Percentiles rank a stretch among this genome's conserved stretches.
Conservation (phyloP, 169 alveolate genomes). For the Besnoitia besnoiti region DNA sequence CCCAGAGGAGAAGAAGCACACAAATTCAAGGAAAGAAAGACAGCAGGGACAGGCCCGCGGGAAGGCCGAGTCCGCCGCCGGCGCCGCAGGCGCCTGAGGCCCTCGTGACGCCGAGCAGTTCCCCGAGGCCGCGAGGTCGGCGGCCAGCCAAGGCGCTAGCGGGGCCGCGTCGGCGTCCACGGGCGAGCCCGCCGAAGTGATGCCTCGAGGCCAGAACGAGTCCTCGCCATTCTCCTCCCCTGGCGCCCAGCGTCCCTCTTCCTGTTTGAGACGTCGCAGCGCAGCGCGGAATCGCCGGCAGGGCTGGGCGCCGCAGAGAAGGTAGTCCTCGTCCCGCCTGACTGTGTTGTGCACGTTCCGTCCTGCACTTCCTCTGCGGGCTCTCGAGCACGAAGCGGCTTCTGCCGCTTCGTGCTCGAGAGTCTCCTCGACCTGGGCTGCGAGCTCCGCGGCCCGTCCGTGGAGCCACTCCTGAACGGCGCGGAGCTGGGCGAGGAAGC, state of each 20-base stretch:
- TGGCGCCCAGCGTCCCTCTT: background rate
- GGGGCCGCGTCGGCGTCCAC: background rate
- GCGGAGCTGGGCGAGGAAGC: background rate
- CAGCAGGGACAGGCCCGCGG: background rate
- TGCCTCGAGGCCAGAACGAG: background rate
- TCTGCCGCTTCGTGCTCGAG: background rate
- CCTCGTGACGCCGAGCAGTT: background rate
- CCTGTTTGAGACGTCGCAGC: background rate
- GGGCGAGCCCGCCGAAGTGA: too few relatives aligned
- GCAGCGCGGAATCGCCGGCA: background rate
- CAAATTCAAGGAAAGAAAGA: conserved; percentile 18
- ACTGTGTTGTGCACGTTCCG: too few relatives aligned
- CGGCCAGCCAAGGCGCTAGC: background rate
- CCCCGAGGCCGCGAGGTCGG: background rate
- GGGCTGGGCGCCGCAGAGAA: background rate
- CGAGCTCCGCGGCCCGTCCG: background rate
- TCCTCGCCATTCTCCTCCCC: background rate
- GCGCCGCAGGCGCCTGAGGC: background rate
- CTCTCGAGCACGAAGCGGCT: background rate
- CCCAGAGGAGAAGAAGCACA: conserved; percentile 5
- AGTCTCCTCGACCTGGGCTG: background rate
- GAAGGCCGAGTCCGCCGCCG: background rate
- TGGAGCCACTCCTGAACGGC: background rate
- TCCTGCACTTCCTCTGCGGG: background rate
- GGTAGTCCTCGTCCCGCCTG: background rate